Conservation (phyloP, 306 rosid species). For the Styphnolobium japonicum region DNA sequence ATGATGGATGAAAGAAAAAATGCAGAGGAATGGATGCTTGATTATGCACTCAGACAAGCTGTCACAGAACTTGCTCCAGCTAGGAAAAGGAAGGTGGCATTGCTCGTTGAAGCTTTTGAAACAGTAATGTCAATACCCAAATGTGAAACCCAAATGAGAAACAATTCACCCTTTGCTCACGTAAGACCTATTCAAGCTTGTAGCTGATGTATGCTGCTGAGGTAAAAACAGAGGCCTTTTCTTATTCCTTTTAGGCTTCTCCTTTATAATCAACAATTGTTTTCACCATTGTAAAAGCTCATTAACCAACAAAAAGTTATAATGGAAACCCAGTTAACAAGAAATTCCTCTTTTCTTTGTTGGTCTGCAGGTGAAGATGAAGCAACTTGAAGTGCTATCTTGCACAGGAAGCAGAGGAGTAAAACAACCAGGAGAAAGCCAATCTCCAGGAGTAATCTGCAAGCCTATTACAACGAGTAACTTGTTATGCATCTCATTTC, state of each 20-base stretch:
- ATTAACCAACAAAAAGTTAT: background rate
- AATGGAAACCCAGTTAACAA: background rate
- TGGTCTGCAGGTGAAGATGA: background rate
- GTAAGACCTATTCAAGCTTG: conserved; percentile 69
- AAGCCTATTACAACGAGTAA: conserved; percentile 13
- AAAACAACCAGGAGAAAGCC: background rate
- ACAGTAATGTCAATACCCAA: conserved; percentile 58
- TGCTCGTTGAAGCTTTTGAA: conserved; percentile 92
- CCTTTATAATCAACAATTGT: background rate
- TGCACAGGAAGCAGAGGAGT: background rate
- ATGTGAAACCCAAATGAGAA: conserved; percentile 32
- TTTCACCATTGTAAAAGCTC: background rate
- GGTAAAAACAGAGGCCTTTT: conserved; percentile 3
- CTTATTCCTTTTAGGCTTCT: background rate
- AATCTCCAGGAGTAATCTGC: conserved; percentile 7
- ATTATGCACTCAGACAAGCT: conserved; percentile 61
- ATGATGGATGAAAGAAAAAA: conserved; percentile 65
- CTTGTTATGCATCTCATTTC: background rate
- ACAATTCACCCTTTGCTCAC: conserved; percentile 41
- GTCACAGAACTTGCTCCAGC: conserved; percentile 77
- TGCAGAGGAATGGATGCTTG: conserved; percentile 91
- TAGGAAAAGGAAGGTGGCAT: conserved; percentile 76
- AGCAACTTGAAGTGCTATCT: background rate
- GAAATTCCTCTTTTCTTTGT: background rate
- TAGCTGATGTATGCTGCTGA: conserved; percentile 36